phyloP scores from a whole-genome alignment of 2,329 filamentous ascomycete species.

The Monosporascus sp. region DNA sequence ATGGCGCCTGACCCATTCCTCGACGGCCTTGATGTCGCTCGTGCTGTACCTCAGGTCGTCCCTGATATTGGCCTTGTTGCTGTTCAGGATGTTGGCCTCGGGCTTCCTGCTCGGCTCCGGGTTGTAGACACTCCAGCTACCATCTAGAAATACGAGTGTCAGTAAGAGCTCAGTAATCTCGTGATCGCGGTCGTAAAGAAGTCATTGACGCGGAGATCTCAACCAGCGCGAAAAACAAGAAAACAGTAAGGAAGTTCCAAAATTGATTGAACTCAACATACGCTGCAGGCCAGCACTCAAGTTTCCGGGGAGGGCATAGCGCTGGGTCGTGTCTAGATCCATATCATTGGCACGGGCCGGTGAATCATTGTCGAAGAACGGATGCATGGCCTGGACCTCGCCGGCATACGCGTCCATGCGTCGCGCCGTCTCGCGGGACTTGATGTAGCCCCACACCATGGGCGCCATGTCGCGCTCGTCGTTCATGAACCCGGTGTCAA shows the following conservation, averaged over 20 bases:
- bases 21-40: conserved; percentile 58
- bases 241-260: neutral
- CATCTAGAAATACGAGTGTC: conserved; percentile 33
- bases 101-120: conserved; percentile 47
- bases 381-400: conserved; percentile 64
- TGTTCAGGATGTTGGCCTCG: conserved; percentile 48
- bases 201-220: no score
- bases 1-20: conserved; percentile 67
- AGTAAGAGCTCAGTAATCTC: no score
- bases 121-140: conserved; percentile 62
- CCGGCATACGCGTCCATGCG: conserved; percentile 75
- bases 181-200: no score
- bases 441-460: conserved; percentile 82
- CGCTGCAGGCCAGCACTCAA: conserved; percentile 64
- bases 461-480: conserved; percentile 80
- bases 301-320: conserved; percentile 69
- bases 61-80: conserved; percentile 54
- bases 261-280: neutral
- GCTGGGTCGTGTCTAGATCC: conserved; percentile 69
- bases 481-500: conserved; percentile 80
- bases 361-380: conserved; percentile 67
- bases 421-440: conserved; percentile 72
- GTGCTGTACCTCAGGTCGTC: conserved; percentile 62
- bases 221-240: neutral
- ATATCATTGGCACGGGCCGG: conserved; percentile 66